phyloP scores from a whole-genome alignment of 1,139 yeast species.

The Yamadazyma dendronema region DNA sequence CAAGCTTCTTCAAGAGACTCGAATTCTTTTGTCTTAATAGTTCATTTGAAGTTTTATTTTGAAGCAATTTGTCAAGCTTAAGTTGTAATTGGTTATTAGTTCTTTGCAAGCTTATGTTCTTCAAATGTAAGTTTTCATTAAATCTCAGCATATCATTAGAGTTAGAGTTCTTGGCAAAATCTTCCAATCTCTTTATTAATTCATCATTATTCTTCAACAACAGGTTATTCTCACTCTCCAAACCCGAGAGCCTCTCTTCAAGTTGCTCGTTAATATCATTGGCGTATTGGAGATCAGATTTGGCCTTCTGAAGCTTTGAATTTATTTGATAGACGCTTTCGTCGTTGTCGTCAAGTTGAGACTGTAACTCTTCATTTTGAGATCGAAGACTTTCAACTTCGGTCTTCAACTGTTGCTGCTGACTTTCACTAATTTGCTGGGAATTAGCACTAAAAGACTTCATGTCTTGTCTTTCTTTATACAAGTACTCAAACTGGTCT shows the following conservation, averaged over 20 bases:
- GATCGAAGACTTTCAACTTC: slow-evolving; percentile 19
- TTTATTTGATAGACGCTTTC: slow-evolving; percentile 18
- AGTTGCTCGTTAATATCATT: slow-evolving; percentile 30
- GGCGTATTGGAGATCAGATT: slow-evolving; percentile 31
- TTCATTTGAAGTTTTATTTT: slow-evolving; percentile 40
- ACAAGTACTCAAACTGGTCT: slow-evolving; percentile 55
- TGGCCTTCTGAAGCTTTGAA: slow-evolving; percentile 26
- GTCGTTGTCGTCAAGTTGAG: slow-evolving; percentile 24
- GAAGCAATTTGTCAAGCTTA: slow-evolving; percentile 32
- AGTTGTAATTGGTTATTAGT: slow-evolving; percentile 30
- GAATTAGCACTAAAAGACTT: slow-evolving; percentile 52
- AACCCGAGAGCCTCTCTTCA: slow-evolving; percentile 20
- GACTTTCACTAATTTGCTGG: slow-evolving; percentile 41
- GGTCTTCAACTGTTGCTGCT: slow-evolving; percentile 36
- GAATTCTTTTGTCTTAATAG: slow-evolving; percentile 39
- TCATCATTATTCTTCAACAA: slow-evolving; percentile 41
- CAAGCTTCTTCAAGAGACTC: slow-evolving; percentile 34
- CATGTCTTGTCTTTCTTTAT: slow-evolving; percentile 53
- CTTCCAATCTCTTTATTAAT: slow-evolving; percentile 44
- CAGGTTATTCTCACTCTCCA: slow-evolving; percentile 21
- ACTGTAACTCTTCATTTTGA: slow-evolving; percentile 18
- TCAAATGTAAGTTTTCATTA: slow-evolving; percentile 26
- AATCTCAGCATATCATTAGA: slow-evolving; percentile 16
- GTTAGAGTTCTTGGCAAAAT: slow-evolving; percentile 12
- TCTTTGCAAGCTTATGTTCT: slow-evolving; percentile 29